Conservation (phyloP, 345 rosid species). For the Bruguiera parviflora region DNA sequence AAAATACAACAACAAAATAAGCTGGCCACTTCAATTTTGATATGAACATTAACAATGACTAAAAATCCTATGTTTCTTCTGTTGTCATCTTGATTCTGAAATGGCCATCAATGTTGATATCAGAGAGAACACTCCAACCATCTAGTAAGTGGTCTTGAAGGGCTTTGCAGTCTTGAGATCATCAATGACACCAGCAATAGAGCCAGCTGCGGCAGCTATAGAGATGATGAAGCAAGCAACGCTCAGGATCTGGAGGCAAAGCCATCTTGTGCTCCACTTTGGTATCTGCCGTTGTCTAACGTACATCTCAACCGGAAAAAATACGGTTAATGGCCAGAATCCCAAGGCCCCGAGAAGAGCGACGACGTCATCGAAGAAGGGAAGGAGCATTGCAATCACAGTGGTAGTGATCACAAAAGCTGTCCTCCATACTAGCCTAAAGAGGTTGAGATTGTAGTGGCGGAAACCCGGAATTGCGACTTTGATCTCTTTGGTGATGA, state of each 20-base stretch:
- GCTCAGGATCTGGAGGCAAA: conserved; percentile 66
- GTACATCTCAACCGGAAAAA: conserved; percentile 91
- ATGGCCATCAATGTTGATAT: background rate
- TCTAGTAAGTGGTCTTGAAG: conserved; percentile 44
- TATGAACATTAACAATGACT: conserved; percentile 13
- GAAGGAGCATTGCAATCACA: conserved; percentile 72
- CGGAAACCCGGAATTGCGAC: conserved; percentile 46
- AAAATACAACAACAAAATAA: background rate
- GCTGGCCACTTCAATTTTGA: background rate
- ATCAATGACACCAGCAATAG: conserved; percentile 56
- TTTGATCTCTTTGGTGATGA: conserved; percentile 52
- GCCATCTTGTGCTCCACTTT: conserved; percentile 78
- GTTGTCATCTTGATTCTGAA: background rate
- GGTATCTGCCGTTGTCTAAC: conserved; percentile 59
- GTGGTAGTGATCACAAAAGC: conserved; percentile 62
- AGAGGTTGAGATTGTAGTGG: conserved; percentile 54
- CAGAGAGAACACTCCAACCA: background rate
- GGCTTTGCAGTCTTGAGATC: conserved; percentile 70
- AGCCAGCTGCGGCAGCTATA: conserved; percentile 74
- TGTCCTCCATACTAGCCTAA: conserved; percentile 79
- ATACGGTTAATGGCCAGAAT: conserved; percentile 89
- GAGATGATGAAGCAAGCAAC: conserved; percentile 61
- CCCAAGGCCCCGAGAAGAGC: conserved; percentile 86
- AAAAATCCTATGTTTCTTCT: background rate
- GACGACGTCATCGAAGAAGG: conserved; percentile 75